phyloP scores from a whole-genome alignment of 139 green algal genomes.

The Picochlorum costavermella region DNA sequence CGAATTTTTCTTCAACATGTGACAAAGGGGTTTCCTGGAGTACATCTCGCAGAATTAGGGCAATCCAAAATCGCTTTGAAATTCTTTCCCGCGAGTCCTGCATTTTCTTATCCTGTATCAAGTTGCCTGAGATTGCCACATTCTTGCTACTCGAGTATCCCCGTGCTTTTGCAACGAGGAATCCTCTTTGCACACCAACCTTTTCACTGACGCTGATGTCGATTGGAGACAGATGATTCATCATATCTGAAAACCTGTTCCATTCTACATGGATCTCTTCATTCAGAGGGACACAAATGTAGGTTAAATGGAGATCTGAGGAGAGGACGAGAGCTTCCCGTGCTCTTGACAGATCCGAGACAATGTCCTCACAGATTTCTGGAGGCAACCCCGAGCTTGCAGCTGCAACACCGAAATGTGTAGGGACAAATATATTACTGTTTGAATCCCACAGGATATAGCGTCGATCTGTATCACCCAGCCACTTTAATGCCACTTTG shows the following conservation, averaged over 20 bases:
- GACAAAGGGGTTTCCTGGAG: conserved; percentile 35
- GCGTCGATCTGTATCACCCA: conserved; percentile 31
- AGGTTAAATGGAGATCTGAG: conserved; percentile 81
- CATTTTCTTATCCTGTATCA: background rate
- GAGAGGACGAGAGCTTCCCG: conserved; percentile 50
- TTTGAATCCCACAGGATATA: conserved; percentile 32
- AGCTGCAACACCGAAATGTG: conserved; percentile 56
- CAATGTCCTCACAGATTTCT: conserved; percentile 46
- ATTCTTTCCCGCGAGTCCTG: conserved; percentile 37
- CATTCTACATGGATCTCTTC: conserved; percentile 38
- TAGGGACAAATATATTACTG: conserved; percentile 27
- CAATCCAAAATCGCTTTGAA: conserved; percentile 42
- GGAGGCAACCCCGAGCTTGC: conserved; percentile 46
- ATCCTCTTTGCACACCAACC: conserved; percentile 35
- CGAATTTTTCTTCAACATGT: conserved; percentile 46
- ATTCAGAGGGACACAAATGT: conserved; percentile 61
- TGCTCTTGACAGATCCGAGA: conserved; percentile 56
- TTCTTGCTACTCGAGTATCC: background rate
- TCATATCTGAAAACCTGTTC: conserved; percentile 10
- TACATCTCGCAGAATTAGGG: conserved; percentile 69
- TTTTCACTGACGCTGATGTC: conserved; percentile 36
- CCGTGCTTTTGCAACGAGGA: conserved; percentile 3
- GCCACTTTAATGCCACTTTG: conserved; percentile 51
- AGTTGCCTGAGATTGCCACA: too few relatives aligned
- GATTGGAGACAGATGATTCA: conserved; percentile 10